Evolutionary conservation across 345 rosid genomes (phyloP), one percentile per base, ranked within the genome.

Genomic region (Salix suchowensis): DNA sequence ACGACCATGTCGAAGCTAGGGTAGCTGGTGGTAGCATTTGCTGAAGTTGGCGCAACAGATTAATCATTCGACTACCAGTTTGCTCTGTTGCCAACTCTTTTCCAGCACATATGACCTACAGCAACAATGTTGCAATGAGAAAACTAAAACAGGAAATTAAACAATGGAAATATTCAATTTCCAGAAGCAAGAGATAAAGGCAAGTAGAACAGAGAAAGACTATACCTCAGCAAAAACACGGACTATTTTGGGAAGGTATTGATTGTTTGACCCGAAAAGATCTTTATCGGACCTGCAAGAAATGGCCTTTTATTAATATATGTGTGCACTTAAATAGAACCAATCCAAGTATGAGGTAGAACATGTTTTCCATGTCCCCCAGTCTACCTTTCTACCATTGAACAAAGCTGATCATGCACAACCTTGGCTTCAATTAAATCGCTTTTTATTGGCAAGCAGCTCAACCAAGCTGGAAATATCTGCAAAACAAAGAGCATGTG

Each of bases 381-480:
- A 12, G 19, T 64, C 74, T 81, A 91, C 99, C 99, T 96, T 83
- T 96, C 99, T 46, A 92, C 95, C 99, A 96, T 92, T 54, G 86
- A 83, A 83, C 98, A 96, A 74, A 96, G 99, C 87, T 92, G 96
- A 14, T 92, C 97, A 74, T 96, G 97, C 80, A 96, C 99, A 73
- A 89, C 89, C 86, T 96, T 96, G 80, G 99, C 99, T 85, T 96
- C 99, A 79, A 93, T 92, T 73, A 92, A 80, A 83, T 96, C 99
- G 72, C 94, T 96, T 80, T 86, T 86, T 67, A 96, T 82, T 6
- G 99, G 99, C 84, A 96, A 87, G 86, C 99, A 96, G 85, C 90
- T 96, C 84, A 96, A 85, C 99, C 99, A 96, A 23, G 99, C 97
- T 37, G 98, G 98, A 71, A 96, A 83, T 74, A 96, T 91, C 99